Base-by-base conservation (phyloP, 2,329 filamentous ascomycete genomes). In the Cytospora paraplurivora region DNA sequence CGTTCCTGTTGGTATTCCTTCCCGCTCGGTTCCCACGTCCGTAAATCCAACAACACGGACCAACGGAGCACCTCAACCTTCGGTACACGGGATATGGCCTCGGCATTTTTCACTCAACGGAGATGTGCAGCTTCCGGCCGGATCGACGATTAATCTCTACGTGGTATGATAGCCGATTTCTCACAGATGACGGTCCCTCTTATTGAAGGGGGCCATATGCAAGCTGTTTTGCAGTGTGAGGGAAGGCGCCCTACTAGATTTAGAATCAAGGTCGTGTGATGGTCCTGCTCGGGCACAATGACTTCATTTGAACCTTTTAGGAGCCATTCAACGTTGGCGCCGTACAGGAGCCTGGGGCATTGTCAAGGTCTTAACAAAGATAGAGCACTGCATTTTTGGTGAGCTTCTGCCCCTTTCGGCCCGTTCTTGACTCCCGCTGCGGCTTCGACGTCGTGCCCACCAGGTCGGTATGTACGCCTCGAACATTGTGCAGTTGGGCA, bases 341-440 rank as follows among this genome's bases (percentile, higher is more conserved):
- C 21, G 44, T 34, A 38, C 59, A 54, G 49, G 32, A 55, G 51
- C 11, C 51, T 38, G 38, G 59, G 49, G 33, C 38, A 47, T 1
- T 49, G 51, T 61, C 49, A n/a, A 44, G 33, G 32, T 37, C 59
- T 33, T 17, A 38, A 61, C 51, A 53, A 51, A 61, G 51, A 53
- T 49, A 61, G 44, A 47, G 12, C 44, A 47, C 27, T 27, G n/a
- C 35, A 4, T 5, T 12, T n/a, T 55, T 61, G 13, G 41, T 61
- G 41, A 61, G 33, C 32, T 51, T 53, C 33, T 50, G 59, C 51
- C 41, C 37, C 59, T 61, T 61, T 61, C 59, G 51, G 59, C 51
- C 59, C 59, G 59, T 61, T 38, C 34, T 49, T 41, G 41, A 34
- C 13, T 13, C 37, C 49, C 33, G 51, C 15, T 37, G 38, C 49